Conservation (phyloP, 768 basidiomycete genomes). For the Hypholoma sublateritium region DNA sequence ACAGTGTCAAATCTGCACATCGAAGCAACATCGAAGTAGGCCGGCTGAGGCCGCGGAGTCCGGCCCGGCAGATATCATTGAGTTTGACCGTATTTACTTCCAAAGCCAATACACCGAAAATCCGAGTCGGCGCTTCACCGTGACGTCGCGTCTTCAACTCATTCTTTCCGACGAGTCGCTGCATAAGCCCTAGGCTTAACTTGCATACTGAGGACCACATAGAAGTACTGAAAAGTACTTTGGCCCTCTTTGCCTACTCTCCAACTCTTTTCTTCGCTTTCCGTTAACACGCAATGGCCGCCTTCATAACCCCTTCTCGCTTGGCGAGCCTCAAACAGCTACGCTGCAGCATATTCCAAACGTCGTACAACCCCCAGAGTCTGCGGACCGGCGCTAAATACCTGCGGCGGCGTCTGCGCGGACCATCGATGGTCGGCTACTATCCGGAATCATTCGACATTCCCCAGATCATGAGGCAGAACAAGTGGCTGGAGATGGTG, state of each 20-base stretch:
- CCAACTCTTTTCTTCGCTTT: not conserved
- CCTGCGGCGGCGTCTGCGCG: conserved; percentile 76
- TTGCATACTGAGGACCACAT: no score
- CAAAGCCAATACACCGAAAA: not conserved
- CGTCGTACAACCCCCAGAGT: conserved; percentile 81
- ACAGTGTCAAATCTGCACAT: no score
- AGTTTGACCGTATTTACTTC: not conserved
- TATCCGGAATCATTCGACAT: conserved; percentile 69
- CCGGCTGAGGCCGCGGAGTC: conserved; percentile 24
- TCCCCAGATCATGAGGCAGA: conserved; percentile 45
- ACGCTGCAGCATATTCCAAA: conserved; percentile 79
- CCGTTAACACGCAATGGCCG: conserved; percentile 6
- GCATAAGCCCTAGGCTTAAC: not conserved
- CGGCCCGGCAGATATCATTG: no score
- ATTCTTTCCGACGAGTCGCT: not conserved
- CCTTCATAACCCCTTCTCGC: conserved; percentile 45
- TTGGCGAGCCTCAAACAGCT: conserved; percentile 62
- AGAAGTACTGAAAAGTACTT: no score
- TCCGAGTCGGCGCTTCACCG: not conserved
- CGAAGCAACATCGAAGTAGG: no score
- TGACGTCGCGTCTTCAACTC: not conserved
- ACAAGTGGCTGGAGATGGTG: conserved; percentile 59
- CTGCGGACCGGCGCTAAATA: conserved; percentile 91
- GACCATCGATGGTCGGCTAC: conserved; percentile 84
- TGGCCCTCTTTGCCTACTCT: not conserved